Evolutionary conservation across 2,329 filamentous ascomycete genomes (phyloP).

Genomic region (Coleophoma crateriformis): DNA sequence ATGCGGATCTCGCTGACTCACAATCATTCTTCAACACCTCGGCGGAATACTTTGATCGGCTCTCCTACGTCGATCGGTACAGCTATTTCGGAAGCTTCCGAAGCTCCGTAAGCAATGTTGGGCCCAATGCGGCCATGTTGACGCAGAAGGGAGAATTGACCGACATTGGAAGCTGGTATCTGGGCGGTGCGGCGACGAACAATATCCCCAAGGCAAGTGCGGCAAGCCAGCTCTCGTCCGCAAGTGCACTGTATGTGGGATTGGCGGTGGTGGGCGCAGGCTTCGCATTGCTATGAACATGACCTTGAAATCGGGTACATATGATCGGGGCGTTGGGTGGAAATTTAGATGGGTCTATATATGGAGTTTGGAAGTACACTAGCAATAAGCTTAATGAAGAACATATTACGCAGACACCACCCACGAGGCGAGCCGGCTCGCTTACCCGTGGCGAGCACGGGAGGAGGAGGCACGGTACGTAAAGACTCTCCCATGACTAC

Average conservation of each 20-base stretch:
- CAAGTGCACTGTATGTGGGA: not conserved
- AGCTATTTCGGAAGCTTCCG: conserved; percentile 74
- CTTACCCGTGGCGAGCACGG: too few species aligned
- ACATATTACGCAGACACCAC: too few species aligned
- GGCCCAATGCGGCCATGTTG: conserved; percentile 66
- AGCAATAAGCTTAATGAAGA: too few species aligned
- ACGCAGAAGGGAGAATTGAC: conserved; percentile 63
- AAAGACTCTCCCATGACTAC: too few species aligned
- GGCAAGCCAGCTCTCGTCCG: not conserved
- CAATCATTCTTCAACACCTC: conserved; percentile 65
- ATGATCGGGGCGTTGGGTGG: too few species aligned
- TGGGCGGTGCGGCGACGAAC: conserved; percentile 50
- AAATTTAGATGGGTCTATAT: too few species aligned
- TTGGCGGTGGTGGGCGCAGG: not conserved
- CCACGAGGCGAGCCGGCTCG: too few species aligned
- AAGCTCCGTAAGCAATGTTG: conserved; percentile 65
- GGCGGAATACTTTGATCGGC: conserved; percentile 59
- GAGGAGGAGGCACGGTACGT: too few species aligned
- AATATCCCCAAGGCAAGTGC: conserved; percentile 11
- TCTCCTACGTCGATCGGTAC: conserved; percentile 60
- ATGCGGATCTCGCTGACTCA: conserved; percentile 48
- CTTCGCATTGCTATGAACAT: not conserved
- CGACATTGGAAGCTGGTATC: conserved; percentile 71
- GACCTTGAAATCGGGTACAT: too few species aligned
- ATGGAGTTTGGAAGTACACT: too few species aligned